These are phyloP conservation scores for Talaromyces marneffei DNA, from an alignment of 2,329 filamentous ascomycete genomes.

Conservation along the genomic window DNA sequence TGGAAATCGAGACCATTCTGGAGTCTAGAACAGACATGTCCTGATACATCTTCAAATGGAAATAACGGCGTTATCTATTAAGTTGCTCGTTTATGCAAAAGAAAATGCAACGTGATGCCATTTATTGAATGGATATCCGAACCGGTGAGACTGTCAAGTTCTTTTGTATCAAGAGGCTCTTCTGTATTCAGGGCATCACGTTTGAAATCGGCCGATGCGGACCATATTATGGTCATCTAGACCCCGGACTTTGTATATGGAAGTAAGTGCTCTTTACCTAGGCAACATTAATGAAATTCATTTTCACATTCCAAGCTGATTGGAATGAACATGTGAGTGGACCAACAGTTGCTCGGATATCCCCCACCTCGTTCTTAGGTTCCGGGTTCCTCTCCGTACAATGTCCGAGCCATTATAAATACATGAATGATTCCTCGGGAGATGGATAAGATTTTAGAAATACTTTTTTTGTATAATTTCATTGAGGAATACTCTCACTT, in stretches of 20 bases:
- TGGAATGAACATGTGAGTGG: background rate
- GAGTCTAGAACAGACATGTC: background rate
- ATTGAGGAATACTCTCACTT: background rate
- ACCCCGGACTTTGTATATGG: background rate
- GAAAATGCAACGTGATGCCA: background rate
- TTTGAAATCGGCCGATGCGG: background rate
- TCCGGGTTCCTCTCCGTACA: background rate
- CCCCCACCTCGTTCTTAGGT: background rate
- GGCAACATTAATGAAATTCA: background rate
- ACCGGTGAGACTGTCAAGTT: background rate
- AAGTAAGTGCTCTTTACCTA: background rate
- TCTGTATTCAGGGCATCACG: background rate
- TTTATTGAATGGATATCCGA: background rate
- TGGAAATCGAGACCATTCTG: background rate
- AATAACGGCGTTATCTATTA: background rate
- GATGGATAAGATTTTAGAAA: background rate
- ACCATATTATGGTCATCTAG: background rate
- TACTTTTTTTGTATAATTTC: too few species aligned
- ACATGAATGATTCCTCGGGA: background rate
- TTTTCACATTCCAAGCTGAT: background rate
- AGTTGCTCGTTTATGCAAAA: background rate
- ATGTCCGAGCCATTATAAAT: background rate
- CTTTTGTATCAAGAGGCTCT: background rate
- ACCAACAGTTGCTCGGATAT: background rate
- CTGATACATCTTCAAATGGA: background rate